Percentiles rank a stretch among this genome's conserved stretches.
Evolutionary conservation across 2,329 filamentous ascomycete genomes (phyloP).

Genomic region (Chalaropsis thielavioides): DNA sequence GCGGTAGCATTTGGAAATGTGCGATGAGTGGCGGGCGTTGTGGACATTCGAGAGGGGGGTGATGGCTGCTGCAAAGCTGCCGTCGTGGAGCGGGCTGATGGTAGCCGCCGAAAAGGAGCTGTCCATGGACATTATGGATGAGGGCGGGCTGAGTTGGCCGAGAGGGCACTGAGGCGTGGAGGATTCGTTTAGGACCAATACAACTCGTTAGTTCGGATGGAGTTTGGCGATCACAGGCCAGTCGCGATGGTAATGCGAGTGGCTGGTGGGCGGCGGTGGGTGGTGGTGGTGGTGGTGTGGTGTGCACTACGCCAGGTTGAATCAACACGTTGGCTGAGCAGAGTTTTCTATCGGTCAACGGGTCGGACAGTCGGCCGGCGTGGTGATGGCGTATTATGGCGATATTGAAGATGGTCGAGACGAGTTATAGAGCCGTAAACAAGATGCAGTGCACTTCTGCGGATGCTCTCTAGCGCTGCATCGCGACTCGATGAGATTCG

Average conservation of each 20-base stretch:
- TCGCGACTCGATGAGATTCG: background rate
- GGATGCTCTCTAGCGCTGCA: background rate
- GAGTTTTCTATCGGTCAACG: background rate
- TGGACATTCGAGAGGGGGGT: slow-evolving; percentile 50
- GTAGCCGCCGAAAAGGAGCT: slow-evolving; percentile 30
- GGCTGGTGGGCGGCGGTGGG: background rate
- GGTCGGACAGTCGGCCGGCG: background rate
- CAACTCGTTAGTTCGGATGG: background rate
- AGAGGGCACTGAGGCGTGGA: background rate
- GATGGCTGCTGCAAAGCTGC: slow-evolving; percentile 46
- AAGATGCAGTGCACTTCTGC: background rate
- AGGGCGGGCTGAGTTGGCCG: background rate
- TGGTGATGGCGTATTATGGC: background rate
- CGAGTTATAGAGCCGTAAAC: background rate
- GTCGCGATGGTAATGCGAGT: background rate
- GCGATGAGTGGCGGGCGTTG: slow-evolving; percentile 44
- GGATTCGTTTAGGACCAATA: background rate
- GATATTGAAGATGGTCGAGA: background rate
- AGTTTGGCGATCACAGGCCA: background rate
- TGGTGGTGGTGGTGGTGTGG: background rate
- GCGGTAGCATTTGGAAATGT: slow-evolving; percentile 84
- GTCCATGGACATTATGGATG: slow-evolving; percentile 30
- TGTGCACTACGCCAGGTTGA: background rate
- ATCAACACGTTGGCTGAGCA: background rate
- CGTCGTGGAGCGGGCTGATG: slow-evolving; percentile 31